Evolutionary conservation across 2,329 filamentous ascomycete species (phyloP), one percentile per base, ranked within the genome.

Genomic region (Moelleriella libera): DNA sequence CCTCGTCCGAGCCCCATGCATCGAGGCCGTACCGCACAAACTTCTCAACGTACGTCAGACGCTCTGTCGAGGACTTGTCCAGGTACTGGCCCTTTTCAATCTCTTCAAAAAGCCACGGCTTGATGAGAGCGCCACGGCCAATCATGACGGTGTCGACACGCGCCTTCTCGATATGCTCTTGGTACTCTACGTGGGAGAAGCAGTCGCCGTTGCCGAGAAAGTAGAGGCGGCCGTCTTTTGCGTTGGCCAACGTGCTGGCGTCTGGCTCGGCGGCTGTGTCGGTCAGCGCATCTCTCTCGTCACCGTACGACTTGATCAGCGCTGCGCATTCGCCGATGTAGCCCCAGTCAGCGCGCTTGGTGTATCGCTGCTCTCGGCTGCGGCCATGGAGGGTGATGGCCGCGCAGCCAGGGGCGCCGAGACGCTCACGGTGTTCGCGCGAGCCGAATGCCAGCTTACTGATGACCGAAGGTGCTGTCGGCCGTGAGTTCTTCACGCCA

Each of bases 41-140:
- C 58, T 88, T 88, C 66, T 95, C 88, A 37, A 98, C 72, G 58
- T 94, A 88, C 37, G 71, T 68, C 31, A 98, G 76, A 49, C 92
- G 84, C 69, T 98, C 90, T 5, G 81, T 76, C 2, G 90, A 84
- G 3, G 86, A 88, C 66, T 98, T 98, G 71, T 98, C 92, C 40
- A 98, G 78, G 61, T 97, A 96, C 65, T 97, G 92, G 5, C 85
- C 85, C 52, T 81, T 77, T 55, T 86, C 79, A 48, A 98, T 97
- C 66, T 98, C 92, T 65, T 98, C 92, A 60, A 97, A 98, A 52
- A 98, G 73, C 92, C 92, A 98, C 1, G 92, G 92, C 68, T 98
- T 98, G 68, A 97, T 87, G 49, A 98, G 76, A 8, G 92, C 92
- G 48, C 92, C 92, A 51, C 92, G 85, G n/a, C 83, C 92, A 51